A percentile compares a stretch with the other conserved stretches of the same genome.
These are phyloP conservation scores for Mallotus japonicus DNA, from an alignment of 441 rosid species.

Conservation along the genomic window DNA sequence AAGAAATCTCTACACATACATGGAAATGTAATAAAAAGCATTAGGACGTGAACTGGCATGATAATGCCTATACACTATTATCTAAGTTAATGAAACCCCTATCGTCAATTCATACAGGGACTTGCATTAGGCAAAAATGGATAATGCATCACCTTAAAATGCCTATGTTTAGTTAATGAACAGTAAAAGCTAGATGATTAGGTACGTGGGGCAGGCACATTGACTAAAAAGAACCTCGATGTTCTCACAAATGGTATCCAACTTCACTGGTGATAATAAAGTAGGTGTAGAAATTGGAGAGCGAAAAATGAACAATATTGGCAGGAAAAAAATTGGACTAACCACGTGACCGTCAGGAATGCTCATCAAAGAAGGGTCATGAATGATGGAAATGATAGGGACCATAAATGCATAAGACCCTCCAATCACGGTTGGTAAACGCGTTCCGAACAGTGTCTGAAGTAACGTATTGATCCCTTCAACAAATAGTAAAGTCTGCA, in stretches of 20 bases:
- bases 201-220: conserved; percentile 37
- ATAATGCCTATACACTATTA: background rate
- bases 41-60: background rate
- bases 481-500: conserved; percentile 88
- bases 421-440: conserved; percentile 92
- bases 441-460: conserved; percentile 89
- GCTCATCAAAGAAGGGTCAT: conserved; percentile 67
- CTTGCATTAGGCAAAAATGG: conserved; percentile 14
- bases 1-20: conserved; percentile 64
- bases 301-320: background rate
- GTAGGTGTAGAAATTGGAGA: conserved; percentile 15
- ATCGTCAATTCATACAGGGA: background rate
- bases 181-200: conserved; percentile 4
- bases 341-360: conserved; percentile 80
- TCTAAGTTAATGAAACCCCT: background rate
- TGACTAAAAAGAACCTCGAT: conserved; percentile 30
- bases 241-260: conserved; percentile 24
- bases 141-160: background rate
- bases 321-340: conserved; percentile 31
- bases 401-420: conserved; percentile 98
- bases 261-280: conserved; percentile 16
- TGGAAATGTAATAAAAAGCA: background rate
- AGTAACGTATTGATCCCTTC: conserved; percentile 92
- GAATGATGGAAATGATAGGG: conserved; percentile 88
- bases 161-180: background rate